A percentile compares a stretch with the other conserved stretches of the same genome.
Evolutionary conservation across 2,329 filamentous ascomycete species (phyloP).

Genomic region (Lachnum nothofagi): DNA sequence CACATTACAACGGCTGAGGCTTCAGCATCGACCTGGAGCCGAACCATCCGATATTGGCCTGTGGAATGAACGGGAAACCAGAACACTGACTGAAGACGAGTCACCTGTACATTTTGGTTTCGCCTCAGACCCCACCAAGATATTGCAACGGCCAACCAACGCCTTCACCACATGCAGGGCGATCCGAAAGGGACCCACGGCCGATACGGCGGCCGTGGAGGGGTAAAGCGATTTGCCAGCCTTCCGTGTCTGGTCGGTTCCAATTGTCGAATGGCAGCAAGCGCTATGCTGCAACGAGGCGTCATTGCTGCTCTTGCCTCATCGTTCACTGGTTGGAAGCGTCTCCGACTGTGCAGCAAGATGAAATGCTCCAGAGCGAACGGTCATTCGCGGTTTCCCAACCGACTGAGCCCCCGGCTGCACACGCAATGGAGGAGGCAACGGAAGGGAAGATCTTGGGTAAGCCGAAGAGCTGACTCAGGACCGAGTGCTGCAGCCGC

Average conservation of each 20-base stretch:
- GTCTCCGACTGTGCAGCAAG: neutral
- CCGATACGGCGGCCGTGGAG: constrained; percentile 1
- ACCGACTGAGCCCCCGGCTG: neutral
- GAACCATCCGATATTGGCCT: neutral
- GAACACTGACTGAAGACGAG: neutral
- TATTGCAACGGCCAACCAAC: neutral
- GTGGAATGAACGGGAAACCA: neutral
- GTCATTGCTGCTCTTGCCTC: neutral
- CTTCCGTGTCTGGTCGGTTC: neutral
- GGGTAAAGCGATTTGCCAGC: neutral
- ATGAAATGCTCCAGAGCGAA: no score
- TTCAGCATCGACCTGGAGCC: neutral
- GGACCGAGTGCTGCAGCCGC: neutral
- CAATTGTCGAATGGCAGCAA: constrained; percentile 2
- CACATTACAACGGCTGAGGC: neutral
- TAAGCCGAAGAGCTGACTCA: constrained; percentile 1
- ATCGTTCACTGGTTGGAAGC: neutral
- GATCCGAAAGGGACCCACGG: neutral
- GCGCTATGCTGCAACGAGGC: neutral
- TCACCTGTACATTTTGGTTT: constrained; percentile 1
- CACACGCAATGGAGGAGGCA: neutral
- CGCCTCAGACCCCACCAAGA: neutral
- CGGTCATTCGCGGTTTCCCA: neutral
- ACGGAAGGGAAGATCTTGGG: neutral
- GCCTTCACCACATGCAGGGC: neutral